Evolutionary conservation across 2,329 filamentous ascomycete species (phyloP).

Genomic region (Ascochyta rabiei): DNA sequence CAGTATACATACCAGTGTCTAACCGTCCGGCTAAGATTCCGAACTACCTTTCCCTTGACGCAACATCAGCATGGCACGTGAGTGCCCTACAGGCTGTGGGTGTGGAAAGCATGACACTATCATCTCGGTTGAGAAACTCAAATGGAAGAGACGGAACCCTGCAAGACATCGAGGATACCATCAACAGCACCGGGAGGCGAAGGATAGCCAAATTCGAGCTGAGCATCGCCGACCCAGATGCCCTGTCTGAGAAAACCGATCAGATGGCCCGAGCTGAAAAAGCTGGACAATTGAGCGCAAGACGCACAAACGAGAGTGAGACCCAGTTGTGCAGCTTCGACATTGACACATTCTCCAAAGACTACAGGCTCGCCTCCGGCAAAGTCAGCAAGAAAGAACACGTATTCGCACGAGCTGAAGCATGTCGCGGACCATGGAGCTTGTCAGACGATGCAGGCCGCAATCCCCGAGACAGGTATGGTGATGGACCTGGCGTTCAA

Average conservation of each 20-base stretch:
- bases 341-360: conserved; percentile 42
- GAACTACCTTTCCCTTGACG: conserved; percentile 64
- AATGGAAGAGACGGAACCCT: conserved; percentile 58
- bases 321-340: conserved; percentile 37
- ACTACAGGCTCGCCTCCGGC: conserved; percentile 30
- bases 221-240: conserved; percentile 57
- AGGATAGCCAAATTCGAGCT: conserved; percentile 77
- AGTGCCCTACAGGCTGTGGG: conserved; percentile 77
- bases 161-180: conserved; percentile 66
- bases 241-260: conserved; percentile 33
- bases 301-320: conserved; percentile 24
- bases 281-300: conserved; percentile 31
- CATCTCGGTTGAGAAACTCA: conserved; percentile 67
- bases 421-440: conserved; percentile 49
- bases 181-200: conserved; percentile 80
- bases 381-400: conserved; percentile 39
- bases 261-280: conserved; percentile 32
- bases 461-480: conserved; percentile 45
- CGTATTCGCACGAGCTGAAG: conserved; percentile 50
- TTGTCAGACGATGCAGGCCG: conserved; percentile 33
- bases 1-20: conserved; percentile 75
- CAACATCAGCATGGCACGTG: conserved; percentile 75
- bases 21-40: conserved; percentile 65
- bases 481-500: conserved; percentile 43
- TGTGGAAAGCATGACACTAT: conserved; percentile 78